phyloP scores from a whole-genome alignment of 2,329 filamentous ascomycete species.

The Exserohilum rostratum region DNA sequence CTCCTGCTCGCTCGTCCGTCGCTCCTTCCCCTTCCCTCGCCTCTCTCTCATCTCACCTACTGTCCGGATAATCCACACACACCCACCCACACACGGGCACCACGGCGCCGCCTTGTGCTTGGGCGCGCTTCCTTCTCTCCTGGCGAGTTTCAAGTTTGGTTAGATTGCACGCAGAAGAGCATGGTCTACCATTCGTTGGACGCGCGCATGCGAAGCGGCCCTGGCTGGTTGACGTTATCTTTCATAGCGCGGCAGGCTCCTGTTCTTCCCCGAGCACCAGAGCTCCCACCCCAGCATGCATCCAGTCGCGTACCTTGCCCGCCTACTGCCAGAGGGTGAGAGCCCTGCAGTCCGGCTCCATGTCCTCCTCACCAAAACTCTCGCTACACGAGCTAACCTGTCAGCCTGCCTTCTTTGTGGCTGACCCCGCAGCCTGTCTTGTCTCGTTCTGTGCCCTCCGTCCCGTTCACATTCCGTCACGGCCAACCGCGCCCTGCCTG shows the following conservation, averaged over 20 bases:
- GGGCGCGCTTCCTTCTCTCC: constrained; percentile 23
- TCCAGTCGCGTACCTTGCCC: constrained; percentile 16
- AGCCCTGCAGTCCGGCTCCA: constrained; percentile 10
- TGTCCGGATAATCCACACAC: neutral
- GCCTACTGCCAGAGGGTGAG: constrained; percentile 1
- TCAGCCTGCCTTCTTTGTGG: constrained; percentile 1
- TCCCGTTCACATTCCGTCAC: neutral
- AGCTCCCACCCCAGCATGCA: constrained; percentile 5
- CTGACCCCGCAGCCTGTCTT: constrained; percentile 12
- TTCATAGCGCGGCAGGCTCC: constrained; percentile 32
- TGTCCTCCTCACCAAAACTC: constrained; percentile 12
- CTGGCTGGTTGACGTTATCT: constrained; percentile 26
- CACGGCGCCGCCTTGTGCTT: constrained; percentile 12
- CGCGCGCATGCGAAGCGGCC: constrained; percentile 25
- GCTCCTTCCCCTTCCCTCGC: too few species aligned
- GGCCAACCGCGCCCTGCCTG: neutral
- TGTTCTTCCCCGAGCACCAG: constrained; percentile 15
- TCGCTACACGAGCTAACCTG: constrained; percentile 7
- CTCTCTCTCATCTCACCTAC: neutral
- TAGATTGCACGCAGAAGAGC: constrained; percentile 41
- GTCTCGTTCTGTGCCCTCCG: neutral
- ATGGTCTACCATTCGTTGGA: constrained; percentile 34
- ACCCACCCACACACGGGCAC: constrained; percentile 6
- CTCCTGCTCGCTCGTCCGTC: too few species aligned
- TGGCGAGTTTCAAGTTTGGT: constrained; percentile 39